A percentile compares a stretch with the other conserved stretches of the same genome.
Conservation (phyloP, 1,284 basidiomycete species). For the Neonothopanus nambi region DNA sequence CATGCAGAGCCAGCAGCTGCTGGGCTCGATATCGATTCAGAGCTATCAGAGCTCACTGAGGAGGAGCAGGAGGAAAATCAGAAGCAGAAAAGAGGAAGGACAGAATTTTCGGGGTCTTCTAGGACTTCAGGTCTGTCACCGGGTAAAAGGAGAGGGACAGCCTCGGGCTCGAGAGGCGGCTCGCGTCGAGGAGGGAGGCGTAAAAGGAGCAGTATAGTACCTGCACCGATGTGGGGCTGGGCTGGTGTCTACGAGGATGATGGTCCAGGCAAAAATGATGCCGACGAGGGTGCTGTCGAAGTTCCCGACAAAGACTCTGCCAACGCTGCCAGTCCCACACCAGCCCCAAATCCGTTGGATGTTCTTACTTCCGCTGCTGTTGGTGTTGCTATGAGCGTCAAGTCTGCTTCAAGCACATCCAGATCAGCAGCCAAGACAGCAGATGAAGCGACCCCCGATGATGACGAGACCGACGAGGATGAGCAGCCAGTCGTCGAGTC, state of each 20-base stretch:
- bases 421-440: too few relatives aligned
- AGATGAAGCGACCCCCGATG: not conserved
- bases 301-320: not conserved
- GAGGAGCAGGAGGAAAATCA: slow-evolving; percentile 61
- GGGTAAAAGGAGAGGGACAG: slow-evolving; percentile 15
- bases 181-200: slow-evolving; percentile 40
- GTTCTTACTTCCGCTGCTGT: slow-evolving; percentile 16
- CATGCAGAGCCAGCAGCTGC: slow-evolving; percentile 21
- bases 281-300: slow-evolving; percentile 13
- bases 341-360: slow-evolving; percentile 11
- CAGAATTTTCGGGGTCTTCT: not conserved
- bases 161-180: slow-evolving; percentile 12
- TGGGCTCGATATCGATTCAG: slow-evolving; percentile 63
- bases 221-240: slow-evolving; percentile 80
- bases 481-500: slow-evolving; percentile 7
- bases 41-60: slow-evolving; percentile 79
- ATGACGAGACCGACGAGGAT: slow-evolving; percentile 2
- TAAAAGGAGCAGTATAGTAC: slow-evolving; percentile 68
- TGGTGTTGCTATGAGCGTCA: not conserved
- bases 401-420: too few relatives aligned
- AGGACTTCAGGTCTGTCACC: not conserved
- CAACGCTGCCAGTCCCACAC: not conserved
- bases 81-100: slow-evolving; percentile 17
- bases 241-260: slow-evolving; percentile 61
- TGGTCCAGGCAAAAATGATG: slow-evolving; percentile 25